Percentiles rank a stretch among this genome's conserved stretches.
Evolutionary conservation across 2,329 filamentous ascomycete species (phyloP).

Genomic region (Fusarium chlamydosporum): DNA sequence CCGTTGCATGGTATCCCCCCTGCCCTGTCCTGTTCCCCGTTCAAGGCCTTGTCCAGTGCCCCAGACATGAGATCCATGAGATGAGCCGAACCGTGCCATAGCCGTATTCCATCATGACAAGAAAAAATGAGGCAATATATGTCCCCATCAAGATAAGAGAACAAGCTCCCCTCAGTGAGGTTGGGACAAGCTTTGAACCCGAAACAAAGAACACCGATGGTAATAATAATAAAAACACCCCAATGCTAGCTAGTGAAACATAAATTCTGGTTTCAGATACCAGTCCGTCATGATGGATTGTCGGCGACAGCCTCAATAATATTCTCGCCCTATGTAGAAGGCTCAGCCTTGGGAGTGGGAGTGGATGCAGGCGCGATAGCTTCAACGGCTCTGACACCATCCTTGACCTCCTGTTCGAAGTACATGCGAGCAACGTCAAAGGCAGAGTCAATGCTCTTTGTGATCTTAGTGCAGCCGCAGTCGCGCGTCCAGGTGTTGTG

Average conservation of each 20-base stretch:
- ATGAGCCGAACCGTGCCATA: constrained; percentile 10
- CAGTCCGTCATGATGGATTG: constrained; percentile 27
- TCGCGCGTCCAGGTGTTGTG: constrained; percentile 51
- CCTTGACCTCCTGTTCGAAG: constrained; percentile 39
- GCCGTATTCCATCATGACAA: constrained; percentile 7
- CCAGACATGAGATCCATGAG: constrained; percentile 5
- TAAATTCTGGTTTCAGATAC: constrained; percentile 21
- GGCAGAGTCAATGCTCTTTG: constrained; percentile 44
- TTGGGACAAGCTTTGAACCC: constrained; percentile 23
- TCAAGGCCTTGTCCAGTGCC: constrained; percentile 7
- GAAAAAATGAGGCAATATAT: constrained; percentile 23
- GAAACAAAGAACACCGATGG: constrained; percentile 25
- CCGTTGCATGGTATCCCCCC: constrained; percentile 32
- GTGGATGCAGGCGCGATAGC: constrained; percentile 13
- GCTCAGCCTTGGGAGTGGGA: constrained; percentile 20
- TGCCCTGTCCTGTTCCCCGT: constrained; percentile 31
- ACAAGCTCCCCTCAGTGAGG: constrained; percentile 30
- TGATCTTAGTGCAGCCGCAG: constrained; percentile 47
- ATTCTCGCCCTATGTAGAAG: constrained; percentile 2
- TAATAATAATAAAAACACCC: constrained; percentile 18
- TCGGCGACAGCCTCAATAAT: background rate
- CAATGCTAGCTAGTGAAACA: constrained; percentile 31
- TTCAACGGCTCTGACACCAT: constrained; percentile 25
- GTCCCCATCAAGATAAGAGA: constrained; percentile 15
- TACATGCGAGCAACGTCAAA: constrained; percentile 46